phyloP scores from a whole-genome alignment of 1,284 basidiomycete genomes.

The Peniophora sp. region DNA sequence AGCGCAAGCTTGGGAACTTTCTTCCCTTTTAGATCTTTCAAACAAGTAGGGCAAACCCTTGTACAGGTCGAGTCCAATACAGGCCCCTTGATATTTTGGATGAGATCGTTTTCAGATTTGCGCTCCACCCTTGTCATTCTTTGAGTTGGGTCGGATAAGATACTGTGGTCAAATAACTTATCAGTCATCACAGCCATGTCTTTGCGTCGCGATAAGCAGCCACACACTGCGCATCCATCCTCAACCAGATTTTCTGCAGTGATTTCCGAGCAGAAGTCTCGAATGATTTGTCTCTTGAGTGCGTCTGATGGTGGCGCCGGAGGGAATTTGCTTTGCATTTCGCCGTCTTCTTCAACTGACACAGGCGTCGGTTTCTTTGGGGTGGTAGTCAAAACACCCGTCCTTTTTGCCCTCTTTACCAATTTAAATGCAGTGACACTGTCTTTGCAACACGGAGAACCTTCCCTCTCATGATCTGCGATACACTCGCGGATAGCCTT shows the following conservation, averaged over 20 bases:
- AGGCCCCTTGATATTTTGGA: conserved; percentile 1
- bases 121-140: background rate
- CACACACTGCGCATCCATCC: conserved; percentile 8
- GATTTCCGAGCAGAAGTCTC: conserved; percentile 1
- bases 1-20: conserved; percentile 20
- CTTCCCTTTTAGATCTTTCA: conserved; percentile 9
- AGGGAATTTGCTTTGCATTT: background rate
- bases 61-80: conserved; percentile 2
- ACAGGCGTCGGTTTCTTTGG: too few species aligned
- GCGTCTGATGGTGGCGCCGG: background rate
- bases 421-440: too few species aligned
- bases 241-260: conserved; percentile 4
- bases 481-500: too few species aligned
- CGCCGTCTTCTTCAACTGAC: too few species aligned
- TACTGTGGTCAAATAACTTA: background rate
- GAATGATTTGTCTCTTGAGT: background rate
- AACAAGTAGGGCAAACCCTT: conserved; percentile 3
- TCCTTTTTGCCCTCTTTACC: too few species aligned
- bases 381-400: too few species aligned
- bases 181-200: background rate
- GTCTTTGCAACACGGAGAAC: too few species aligned
- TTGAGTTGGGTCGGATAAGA: background rate
- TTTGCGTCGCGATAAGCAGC: background rate
- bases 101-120: background rate
- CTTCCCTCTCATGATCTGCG: too few species aligned